Percentiles rank a stretch among this genome's conserved stretches.
These are phyloP conservation scores for Ceratocystis harringtonii DNA, from an alignment of 2,329 filamentous ascomycete genomes.

Conservation along the genomic window DNA sequence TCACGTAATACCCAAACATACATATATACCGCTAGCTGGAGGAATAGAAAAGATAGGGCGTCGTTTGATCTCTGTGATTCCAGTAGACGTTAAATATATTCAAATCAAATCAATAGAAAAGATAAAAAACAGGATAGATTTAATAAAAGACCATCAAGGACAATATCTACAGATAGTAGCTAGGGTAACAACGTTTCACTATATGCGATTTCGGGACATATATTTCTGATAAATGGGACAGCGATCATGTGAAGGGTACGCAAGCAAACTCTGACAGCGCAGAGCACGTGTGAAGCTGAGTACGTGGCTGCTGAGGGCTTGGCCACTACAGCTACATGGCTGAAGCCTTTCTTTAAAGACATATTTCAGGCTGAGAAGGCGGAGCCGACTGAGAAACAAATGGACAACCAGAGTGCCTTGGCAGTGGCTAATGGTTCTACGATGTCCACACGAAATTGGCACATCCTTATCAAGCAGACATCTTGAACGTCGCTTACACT, in stretches of 20 bases:
- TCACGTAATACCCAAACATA: too few relatives aligned
- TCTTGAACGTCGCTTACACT: background rate
- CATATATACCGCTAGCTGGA: too few relatives aligned
- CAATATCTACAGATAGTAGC: background rate
- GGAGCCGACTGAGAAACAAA: background rate
- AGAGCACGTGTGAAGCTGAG: background rate
- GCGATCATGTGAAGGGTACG: background rate
- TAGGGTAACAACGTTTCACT: background rate
- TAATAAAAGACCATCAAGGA: too few relatives aligned
- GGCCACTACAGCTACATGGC: background rate
- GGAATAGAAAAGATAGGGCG: too few relatives aligned
- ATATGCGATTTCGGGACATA: background rate
- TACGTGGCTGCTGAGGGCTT: background rate
- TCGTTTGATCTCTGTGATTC: too few relatives aligned
- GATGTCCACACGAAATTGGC: background rate
- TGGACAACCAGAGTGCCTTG: background rate
- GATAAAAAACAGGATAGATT: too few relatives aligned
- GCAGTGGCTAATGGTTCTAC: background rate
- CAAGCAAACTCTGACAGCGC: background rate
- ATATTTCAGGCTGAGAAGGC: background rate
- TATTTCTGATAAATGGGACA: background rate
- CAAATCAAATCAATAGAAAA: too few relatives aligned
- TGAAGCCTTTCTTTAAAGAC: background rate
- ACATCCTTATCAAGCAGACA: background rate
- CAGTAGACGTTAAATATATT: too few relatives aligned